phyloP scores from a whole-genome alignment of 768 basidiomycete genomes.

The Lenzites betulinus region DNA sequence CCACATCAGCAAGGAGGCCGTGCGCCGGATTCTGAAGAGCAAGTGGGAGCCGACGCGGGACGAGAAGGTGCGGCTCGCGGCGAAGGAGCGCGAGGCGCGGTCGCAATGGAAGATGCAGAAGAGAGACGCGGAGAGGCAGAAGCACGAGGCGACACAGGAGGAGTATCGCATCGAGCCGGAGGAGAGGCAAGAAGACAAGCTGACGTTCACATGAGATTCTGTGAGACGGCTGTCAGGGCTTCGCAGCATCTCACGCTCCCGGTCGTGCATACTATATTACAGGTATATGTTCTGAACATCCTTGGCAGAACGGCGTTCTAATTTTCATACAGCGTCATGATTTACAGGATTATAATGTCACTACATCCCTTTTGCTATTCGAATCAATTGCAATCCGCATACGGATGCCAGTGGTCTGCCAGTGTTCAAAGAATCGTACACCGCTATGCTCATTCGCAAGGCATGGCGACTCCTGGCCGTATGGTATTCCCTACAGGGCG shows the following conservation, averaged over 20 bases:
- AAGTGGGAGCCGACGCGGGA: conserved; percentile 43
- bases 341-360: background rate
- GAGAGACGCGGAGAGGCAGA: conserved; percentile 22
- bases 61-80: conserved; percentile 31
- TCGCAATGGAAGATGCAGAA: conserved; percentile 23
- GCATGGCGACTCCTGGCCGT: no score
- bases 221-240: no score
- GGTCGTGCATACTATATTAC: no score
- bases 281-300: no score
- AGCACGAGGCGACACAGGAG: conserved; percentile 7
- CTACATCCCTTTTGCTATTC: no score
- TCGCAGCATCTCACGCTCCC: no score
- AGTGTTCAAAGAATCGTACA: no score
- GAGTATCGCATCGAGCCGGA: conserved; percentile 1
- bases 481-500: no score
- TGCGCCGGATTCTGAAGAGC: conserved; percentile 50
- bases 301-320: background rate
- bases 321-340: background rate
- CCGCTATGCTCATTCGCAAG: no score
- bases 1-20: conserved; percentile 52
- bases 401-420: no score
- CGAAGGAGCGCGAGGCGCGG: conserved; percentile 31
- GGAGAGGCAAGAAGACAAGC: conserved; percentile 7
- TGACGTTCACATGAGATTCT: conserved; percentile 17
- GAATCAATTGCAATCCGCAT: no score